Evolutionary conservation across 768 basidiomycete genomes (phyloP).

Genomic region (Termitomyces sp.): DNA sequence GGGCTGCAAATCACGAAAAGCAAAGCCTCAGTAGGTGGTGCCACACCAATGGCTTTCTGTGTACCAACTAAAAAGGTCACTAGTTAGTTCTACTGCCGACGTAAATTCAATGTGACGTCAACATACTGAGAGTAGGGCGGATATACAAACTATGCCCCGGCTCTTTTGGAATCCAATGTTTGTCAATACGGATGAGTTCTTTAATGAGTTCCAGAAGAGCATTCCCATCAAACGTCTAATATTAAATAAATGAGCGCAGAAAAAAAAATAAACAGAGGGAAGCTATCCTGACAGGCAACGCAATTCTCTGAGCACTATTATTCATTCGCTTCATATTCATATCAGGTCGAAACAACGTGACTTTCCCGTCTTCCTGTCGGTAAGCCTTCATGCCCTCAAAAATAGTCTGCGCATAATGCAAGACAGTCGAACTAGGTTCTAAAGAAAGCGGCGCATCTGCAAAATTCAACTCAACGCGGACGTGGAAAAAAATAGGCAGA

Average conservation of each 20-base stretch:
- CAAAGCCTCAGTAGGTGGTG: constrained; percentile 72
- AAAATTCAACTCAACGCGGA: constrained; percentile 1
- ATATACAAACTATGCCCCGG: constrained; percentile 91
- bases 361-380: constrained; percentile 61
- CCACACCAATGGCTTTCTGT: constrained; percentile 62
- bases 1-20: constrained; percentile 83
- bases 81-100: constrained; percentile 3
- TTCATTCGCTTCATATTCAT: constrained; percentile 99
- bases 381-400: constrained; percentile 98
- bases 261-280: not conserved
- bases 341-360: constrained; percentile 88
- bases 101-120: not conserved
- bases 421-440: constrained; percentile 74
- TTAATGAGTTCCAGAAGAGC: constrained; percentile 78
- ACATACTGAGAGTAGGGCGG: constrained; percentile 64
- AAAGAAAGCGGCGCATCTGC: constrained; percentile 68
- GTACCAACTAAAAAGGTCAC: constrained; percentile 61
- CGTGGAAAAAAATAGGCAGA: constrained; percentile 3
- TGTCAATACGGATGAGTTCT: constrained; percentile 77
- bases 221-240: constrained; percentile 72
- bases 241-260: not conserved
- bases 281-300: constrained; percentile 53
- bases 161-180: constrained; percentile 86
- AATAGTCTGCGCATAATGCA: constrained; percentile 89
- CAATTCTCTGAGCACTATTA: constrained; percentile 70